Percentiles rank a stretch among this genome's conserved stretches.
These are phyloP conservation scores for Sordaria brevicollis DNA, from an alignment of 495 filamentous ascomycete species.

Conservation along the genomic window DNA sequence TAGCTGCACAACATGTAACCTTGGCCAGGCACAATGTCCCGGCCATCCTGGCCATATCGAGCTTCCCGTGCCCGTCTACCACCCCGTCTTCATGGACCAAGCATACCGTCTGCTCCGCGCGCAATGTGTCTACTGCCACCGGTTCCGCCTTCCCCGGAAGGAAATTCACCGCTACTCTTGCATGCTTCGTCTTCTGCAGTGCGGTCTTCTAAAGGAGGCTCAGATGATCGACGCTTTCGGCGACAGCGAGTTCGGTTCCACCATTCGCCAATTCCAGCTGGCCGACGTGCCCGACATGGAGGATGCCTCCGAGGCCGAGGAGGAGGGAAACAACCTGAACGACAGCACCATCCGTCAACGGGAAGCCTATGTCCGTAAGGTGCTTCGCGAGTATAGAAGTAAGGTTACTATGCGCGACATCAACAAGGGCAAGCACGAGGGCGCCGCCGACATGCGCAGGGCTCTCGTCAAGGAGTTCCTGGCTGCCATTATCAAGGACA, in stretches of 20 bases:
- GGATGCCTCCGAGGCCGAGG: conserved; percentile 18
- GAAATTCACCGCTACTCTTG: conserved; percentile 68
- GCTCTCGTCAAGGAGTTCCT: conserved; percentile 72
- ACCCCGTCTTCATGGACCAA: conserved; percentile 89
- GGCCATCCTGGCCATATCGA: conserved; percentile 95
- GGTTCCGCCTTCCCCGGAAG: conserved; percentile 60
- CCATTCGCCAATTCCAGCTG: conserved; percentile 10
- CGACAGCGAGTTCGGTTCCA: conserved; percentile 35
- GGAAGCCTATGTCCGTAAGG: conserved; percentile 57
- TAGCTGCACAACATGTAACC: conserved; percentile 84
- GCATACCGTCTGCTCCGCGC: conserved; percentile 69
- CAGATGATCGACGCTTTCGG: conserved; percentile 50
- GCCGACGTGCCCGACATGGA: conserved; percentile 12
- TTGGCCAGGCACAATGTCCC: conserved; percentile 68
- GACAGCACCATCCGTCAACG: conserved; percentile 51
- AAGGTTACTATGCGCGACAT: conserved; percentile 40
- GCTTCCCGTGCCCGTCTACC: conserved; percentile 83
- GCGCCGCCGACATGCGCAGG: conserved; percentile 64
- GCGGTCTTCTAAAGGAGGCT: conserved; percentile 68
- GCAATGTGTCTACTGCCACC: conserved; percentile 83
- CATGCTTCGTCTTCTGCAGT: conserved; percentile 77
- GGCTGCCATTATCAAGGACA: conserved; percentile 49
- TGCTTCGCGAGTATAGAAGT: conserved; percentile 45
- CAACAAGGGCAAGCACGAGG: conserved; percentile 64
- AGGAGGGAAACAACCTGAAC: conserved; percentile 16